Conservation (phyloP, 805 yeast species). For the Saturnispora diversa region DNA sequence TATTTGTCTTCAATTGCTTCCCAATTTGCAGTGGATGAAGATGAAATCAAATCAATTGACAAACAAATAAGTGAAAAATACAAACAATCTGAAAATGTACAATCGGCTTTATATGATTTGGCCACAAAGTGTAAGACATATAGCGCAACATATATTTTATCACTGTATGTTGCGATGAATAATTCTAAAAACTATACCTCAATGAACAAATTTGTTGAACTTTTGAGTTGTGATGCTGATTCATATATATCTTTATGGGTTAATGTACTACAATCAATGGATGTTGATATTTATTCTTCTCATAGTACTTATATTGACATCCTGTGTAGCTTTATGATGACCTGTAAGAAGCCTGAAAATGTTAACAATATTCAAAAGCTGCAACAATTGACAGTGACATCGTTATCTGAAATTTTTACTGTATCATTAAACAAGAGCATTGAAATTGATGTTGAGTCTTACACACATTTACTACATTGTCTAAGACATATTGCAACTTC, state of each 20-base stretch:
- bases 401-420: slow-evolving; percentile 9
- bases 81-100: slow-evolving; percentile 5
- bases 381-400: slow-evolving; percentile 3
- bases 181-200: neutral
- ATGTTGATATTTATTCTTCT: slow-evolving; percentile 1
- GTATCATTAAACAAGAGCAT: neutral
- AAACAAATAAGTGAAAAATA: slow-evolving; percentile 9
- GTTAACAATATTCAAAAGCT: neutral
- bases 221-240: neutral
- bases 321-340: slow-evolving; percentile 2
- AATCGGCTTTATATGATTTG: slow-evolving; percentile 15
- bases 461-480: slow-evolving; percentile 19
- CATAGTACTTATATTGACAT: slow-evolving; percentile 7
- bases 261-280: slow-evolving; percentile 7
- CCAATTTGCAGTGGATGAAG: neutral
- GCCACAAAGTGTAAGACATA: slow-evolving; percentile 15
- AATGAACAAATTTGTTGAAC: slow-evolving; percentile 5
- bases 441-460: neutral
- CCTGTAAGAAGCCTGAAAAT: slow-evolving; percentile 5
- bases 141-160: slow-evolving; percentile 17
- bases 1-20: slow-evolving; percentile 3
- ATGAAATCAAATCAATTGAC: slow-evolving; percentile 11
- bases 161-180: slow-evolving; percentile 20
- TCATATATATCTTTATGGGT: slow-evolving; percentile 5
- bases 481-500: slow-evolving; percentile 40